phyloP scores from a whole-genome alignment of 2,329 filamentous ascomycete species.

The Tolypocladium ovalisporum region DNA sequence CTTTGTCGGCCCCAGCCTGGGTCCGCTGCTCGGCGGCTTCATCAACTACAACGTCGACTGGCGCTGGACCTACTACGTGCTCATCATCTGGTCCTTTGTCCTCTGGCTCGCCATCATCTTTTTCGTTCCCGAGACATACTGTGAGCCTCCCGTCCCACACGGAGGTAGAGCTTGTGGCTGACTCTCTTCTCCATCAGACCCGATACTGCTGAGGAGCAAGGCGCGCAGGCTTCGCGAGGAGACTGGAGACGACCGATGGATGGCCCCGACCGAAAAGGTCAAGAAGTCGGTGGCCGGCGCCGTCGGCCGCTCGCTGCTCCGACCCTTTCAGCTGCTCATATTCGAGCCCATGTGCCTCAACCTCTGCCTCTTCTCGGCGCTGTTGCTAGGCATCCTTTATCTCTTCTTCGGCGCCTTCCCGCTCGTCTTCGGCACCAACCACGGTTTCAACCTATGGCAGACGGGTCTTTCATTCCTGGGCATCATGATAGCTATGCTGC shows the following conservation, averaged over 20 bases:
- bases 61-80: conserved; percentile 76
- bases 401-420: conserved; percentile 86
- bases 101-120: conserved; percentile 54
- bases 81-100: conserved; percentile 69
- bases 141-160: conserved; percentile 21
- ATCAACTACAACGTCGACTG: conserved; percentile 68
- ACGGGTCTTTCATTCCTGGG: conserved; percentile 69
- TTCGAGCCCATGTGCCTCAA: conserved; percentile 79
- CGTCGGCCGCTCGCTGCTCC: conserved; percentile 45
- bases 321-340: conserved; percentile 70
- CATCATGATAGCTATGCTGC: conserved; percentile 56
- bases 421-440: conserved; percentile 62
- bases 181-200: conserved; percentile 28
- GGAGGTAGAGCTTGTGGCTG: neutral
- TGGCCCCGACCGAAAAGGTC: conserved; percentile 64
- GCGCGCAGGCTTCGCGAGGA: conserved; percentile 58
- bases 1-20: conserved; percentile 50
- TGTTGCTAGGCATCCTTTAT: conserved; percentile 80
- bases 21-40: conserved; percentile 62
- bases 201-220: conserved; percentile 62
- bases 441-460: conserved; percentile 71
- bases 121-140: conserved; percentile 82
- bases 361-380: conserved; percentile 71
- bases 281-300: conserved; percentile 55
- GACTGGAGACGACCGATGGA: conserved; percentile 68